These are phyloP conservation scores for Debaryomycetaceae sp. DNA, from an alignment of 1,139 yeast species.

Conservation along the genomic window DNA sequence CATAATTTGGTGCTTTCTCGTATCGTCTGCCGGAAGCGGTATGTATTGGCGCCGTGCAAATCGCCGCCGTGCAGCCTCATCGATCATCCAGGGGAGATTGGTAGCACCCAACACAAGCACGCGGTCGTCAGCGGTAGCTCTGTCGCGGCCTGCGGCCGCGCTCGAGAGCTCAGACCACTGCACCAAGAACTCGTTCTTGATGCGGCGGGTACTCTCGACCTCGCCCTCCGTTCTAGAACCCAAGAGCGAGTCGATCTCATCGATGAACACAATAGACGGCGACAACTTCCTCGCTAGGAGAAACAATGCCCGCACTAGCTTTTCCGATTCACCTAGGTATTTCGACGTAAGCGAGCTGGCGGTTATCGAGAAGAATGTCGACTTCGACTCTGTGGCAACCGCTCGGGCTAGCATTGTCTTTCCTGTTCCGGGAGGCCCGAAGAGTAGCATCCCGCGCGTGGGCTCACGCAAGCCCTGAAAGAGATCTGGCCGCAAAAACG, in stretches of 20 bases:
- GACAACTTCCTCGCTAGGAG: slow-evolving; percentile 81
- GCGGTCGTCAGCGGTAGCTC: slow-evolving; percentile 56
- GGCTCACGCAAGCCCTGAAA: slow-evolving; percentile 93
- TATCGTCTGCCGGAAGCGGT: slow-evolving; percentile 87
- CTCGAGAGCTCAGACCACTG: slow-evolving; percentile 95
- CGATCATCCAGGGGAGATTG: slow-evolving; percentile 96
- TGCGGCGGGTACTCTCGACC: slow-evolving; percentile 85
- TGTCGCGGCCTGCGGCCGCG: slow-evolving; percentile 83
- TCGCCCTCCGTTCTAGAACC: slow-evolving; percentile 87
- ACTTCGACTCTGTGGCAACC: slow-evolving; percentile 93
- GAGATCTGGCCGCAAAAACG: slow-evolving; percentile 89
- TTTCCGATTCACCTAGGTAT: slow-evolving; percentile 91
- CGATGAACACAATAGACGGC: slow-evolving; percentile 93
- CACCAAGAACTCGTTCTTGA: slow-evolving; percentile 89
- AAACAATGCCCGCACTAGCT: slow-evolving; percentile 85
- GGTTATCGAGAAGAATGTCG: slow-evolving; percentile 89
- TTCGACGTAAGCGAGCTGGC: slow-evolving; percentile 92
- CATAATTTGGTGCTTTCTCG: slow-evolving; percentile 68
- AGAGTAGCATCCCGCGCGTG: slow-evolving; percentile 89
- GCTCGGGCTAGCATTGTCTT: slow-evolving; percentile 97
- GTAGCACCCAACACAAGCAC: slow-evolving; percentile 95
- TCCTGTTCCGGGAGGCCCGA: slow-evolving; percentile 99
- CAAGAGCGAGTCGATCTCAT: slow-evolving; percentile 89
- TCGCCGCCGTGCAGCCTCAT: slow-evolving; percentile 95
- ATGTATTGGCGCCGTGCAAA: slow-evolving; percentile 92